Evolutionary conservation across 2,329 filamentous ascomycete genomes (phyloP).

Genomic region (Neophaeococcomyces aloes): DNA sequence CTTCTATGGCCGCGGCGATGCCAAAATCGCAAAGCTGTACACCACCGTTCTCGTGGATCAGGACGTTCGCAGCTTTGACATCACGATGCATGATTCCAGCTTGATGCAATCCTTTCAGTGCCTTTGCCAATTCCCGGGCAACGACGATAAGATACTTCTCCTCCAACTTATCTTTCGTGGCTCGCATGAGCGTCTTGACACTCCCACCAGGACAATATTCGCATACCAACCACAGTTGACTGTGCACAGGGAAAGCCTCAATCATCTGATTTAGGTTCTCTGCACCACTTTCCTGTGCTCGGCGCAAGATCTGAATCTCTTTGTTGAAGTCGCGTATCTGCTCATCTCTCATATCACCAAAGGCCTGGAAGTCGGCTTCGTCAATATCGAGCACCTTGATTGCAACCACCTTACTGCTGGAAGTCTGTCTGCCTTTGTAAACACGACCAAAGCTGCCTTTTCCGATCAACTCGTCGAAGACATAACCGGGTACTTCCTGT

Average conservation of each 20-base stretch:
- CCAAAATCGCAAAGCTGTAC: conserved; percentile 58
- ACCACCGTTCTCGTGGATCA: conserved; percentile 53
- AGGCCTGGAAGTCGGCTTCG: conserved; percentile 37
- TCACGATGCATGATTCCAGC: conserved; percentile 57
- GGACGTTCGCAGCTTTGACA: conserved; percentile 55
- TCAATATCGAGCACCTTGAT: conserved; percentile 44
- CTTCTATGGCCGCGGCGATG: conserved; percentile 52
- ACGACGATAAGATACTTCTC: conserved; percentile 55
- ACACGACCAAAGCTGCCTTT: conserved; percentile 43
- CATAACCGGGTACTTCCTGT: conserved; percentile 35
- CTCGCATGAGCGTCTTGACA: conserved; percentile 49
- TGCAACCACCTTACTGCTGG: conserved; percentile 35
- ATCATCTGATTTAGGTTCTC: conserved; percentile 55
- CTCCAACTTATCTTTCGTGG: conserved; percentile 40
- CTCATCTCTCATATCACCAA: conserved; percentile 38
- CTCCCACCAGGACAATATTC: conserved; percentile 58
- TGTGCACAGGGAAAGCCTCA: conserved; percentile 53
- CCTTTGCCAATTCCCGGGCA: conserved; percentile 52
- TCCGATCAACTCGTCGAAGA: conserved; percentile 42
- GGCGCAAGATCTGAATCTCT: conserved; percentile 52
- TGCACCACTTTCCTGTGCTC: conserved; percentile 51
- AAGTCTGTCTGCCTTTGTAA: conserved; percentile 37
- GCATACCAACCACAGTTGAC: conserved; percentile 56
- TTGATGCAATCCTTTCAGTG: conserved; percentile 52
- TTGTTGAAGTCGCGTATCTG: conserved; percentile 48